These are phyloP conservation scores for Mucuna pruriens DNA, from an alignment of 306 rosid genomes.

Conservation along the genomic window DNA sequence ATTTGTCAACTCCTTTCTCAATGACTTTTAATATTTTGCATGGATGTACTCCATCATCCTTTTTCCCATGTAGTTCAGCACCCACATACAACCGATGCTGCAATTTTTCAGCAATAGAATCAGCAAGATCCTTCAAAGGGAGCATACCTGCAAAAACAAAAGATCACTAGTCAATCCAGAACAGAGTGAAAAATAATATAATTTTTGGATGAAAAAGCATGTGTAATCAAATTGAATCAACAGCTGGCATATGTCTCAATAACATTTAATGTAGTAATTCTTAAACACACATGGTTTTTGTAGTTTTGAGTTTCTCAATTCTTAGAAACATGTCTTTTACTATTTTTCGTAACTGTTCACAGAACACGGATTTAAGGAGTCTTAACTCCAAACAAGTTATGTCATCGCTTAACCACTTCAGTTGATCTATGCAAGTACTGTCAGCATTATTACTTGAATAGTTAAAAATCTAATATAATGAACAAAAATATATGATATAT, in stretches of 20 bases:
- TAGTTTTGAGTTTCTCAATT: background rate
- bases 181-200: slow-evolving; percentile 21
- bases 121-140: slow-evolving; percentile 87
- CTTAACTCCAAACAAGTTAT: background rate
- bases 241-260: background rate
- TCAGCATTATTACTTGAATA: slow-evolving; percentile 12
- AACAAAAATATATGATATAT: background rate
- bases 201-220: slow-evolving; percentile 3
- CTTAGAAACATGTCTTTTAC: slow-evolving; percentile 25
- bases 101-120: slow-evolving; percentile 69
- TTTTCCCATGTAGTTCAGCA: slow-evolving; percentile 77
- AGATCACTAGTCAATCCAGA: slow-evolving; percentile 19
- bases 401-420: background rate
- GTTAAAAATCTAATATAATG: background rate
- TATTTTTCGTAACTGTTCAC: slow-evolving; percentile 12
- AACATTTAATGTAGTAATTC: slow-evolving; percentile 16
- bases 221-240: slow-evolving; percentile 7
- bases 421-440: slow-evolving; percentile 18
- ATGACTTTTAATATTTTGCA: slow-evolving; percentile 77
- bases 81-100: slow-evolving; percentile 69
- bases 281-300: background rate
- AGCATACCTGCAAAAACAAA: slow-evolving; percentile 68
- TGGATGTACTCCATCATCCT: slow-evolving; percentile 53
- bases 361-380: background rate
- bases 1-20: slow-evolving; percentile 48